Conservation (phyloP, 148 eudicot species). For the Rhododendron williamsianum region DNA sequence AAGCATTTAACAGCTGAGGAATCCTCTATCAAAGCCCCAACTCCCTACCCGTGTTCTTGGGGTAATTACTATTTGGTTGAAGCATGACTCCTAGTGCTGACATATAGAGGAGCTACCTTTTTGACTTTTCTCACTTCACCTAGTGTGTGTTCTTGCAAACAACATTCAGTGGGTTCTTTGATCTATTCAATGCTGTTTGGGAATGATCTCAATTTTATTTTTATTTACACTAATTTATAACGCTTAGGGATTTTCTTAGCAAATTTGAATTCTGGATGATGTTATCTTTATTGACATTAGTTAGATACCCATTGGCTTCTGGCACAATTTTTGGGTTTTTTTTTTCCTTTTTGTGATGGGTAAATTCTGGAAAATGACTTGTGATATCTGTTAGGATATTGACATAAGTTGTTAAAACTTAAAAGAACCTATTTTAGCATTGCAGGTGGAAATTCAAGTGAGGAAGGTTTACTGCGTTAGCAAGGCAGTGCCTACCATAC, state of each 20-base stretch:
- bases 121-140: background rate
- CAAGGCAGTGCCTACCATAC: constrained; percentile 54
- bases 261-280: background rate
- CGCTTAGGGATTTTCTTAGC: background rate
- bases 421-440: background rate
- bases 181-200: no score
- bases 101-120: background rate
- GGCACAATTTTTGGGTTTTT: background rate
- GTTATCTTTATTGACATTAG: background rate
- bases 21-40: background rate
- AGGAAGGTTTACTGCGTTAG: constrained; percentile 52
- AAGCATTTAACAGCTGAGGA: background rate
- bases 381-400: background rate
- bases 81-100: background rate
- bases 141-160: background rate
- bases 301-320: background rate
- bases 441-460: constrained; percentile 85
- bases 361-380: background rate
- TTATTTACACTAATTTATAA: background rate
- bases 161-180: background rate
- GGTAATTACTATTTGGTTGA: background rate
- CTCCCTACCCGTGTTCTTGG: background rate
- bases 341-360: background rate
- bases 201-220: background rate
- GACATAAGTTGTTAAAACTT: background rate